Base-by-base conservation (phyloP, 2,329 filamentous ascomycete genomes). In the Helotiales sp. region DNA sequence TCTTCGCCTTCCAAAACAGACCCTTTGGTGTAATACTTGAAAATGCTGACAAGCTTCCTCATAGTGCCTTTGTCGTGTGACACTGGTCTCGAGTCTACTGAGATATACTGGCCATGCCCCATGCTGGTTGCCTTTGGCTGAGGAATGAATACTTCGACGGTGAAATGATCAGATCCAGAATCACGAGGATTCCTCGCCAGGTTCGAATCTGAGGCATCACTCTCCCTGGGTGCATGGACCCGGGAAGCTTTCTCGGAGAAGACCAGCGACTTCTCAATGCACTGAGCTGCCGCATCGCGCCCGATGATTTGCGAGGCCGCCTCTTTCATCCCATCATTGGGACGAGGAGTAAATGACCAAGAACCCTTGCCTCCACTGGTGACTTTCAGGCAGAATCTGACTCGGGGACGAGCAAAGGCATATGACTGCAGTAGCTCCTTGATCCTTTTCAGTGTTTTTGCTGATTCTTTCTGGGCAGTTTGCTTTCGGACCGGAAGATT, bases 11-110 rank as follows among this genome's bases (percentile, higher is more conserved):
- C 68, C 3, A 54, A 26, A 52, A 71, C 70, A 70, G 71, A 64
- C 62, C 72, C 73, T 70, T 76, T 77, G 22, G 92, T 64, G 63
- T 83, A 80, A 0, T 81, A 80, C 68, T 84, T 86, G 74, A 89
- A 88, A 0, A 84, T 78, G 0, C 78, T 77, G 1, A 83, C 67
- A 2, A 93, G 78, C 72, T 87, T 87, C 76, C 89, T 92, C 54
- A 86, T 82, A 0, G 83, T 85, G 1, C 88, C 88, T 63, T 83
- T 81, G 2, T 77, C 75, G 6, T 82, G 75, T 2, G 85, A 84
- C 15, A 94, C 79, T 3, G 91, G 91, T 20, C 91, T 84, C 15
- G 83, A 83, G 75, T 94, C 90, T 24, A 94, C 82, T 0, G 89
- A 91, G 34, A 93, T 78, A 75, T 89, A 93, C 4, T 84, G 78